Percentiles rank a stretch among this genome's conserved stretches.
Evolutionary conservation across 1,284 basidiomycete genomes (phyloP).

Genomic region (Ganoderma lingzhi): DNA sequence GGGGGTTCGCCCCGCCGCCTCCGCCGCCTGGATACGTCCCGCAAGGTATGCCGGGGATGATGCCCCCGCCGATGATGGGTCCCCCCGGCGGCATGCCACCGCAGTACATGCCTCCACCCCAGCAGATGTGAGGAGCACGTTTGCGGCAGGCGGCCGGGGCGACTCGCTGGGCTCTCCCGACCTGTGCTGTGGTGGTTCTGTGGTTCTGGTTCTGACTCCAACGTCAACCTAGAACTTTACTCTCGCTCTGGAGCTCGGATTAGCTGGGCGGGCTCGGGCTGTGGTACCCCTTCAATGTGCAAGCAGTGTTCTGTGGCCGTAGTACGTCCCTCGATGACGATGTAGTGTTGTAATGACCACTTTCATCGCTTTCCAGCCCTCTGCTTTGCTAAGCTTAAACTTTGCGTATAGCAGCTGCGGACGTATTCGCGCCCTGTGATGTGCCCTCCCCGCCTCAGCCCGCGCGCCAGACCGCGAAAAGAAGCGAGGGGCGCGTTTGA

Average conservation of each 20-base stretch:
- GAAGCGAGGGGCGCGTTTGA: not conserved
- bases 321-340: conserved; percentile 11
- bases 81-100: conserved; percentile 32
- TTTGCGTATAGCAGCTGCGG: not conserved
- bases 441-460: not conserved
- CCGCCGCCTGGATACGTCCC: conserved; percentile 66
- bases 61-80: conserved; percentile 42
- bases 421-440: not conserved
- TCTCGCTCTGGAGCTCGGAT: not conserved
- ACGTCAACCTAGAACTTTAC: too few species aligned
- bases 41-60: conserved; percentile 46
- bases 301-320: conserved; percentile 3
- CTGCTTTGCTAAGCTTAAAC: not conserved
- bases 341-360: conserved; percentile 5
- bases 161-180: conserved; percentile 4
- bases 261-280: not conserved
- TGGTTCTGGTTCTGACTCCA: not conserved
- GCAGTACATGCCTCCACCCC: conserved; percentile 25
- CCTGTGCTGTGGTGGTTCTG: not conserved
- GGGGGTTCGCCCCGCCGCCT: conserved; percentile 63
- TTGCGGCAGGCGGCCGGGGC: not conserved
- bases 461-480: not conserved
- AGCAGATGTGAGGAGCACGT: conserved; percentile 24
- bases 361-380: not conserved
- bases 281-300: not conserved